A percentile compares a stretch with the other conserved stretches of the same genome.
These are phyloP conservation scores for Fomitopsis schrenkii DNA, from an alignment of 1,284 basidiomycete genomes.

Conservation along the genomic window DNA sequence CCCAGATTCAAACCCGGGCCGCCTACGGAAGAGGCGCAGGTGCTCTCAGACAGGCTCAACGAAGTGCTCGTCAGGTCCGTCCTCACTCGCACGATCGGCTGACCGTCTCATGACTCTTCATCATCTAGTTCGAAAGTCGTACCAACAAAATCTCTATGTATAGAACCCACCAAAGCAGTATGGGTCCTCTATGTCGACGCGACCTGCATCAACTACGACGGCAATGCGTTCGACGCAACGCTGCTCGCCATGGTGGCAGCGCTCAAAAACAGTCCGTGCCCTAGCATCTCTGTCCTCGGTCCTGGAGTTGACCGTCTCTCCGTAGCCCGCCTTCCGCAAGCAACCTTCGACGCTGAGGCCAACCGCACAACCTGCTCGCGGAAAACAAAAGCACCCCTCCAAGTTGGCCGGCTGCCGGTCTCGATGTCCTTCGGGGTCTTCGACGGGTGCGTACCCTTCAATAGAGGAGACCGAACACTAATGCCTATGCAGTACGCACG, in stretches of 20 bases:
- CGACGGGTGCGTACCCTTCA: constrained; percentile 50
- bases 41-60: constrained; percentile 78
- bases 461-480: background rate
- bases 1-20: constrained; percentile 94
- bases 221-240: constrained; percentile 90
- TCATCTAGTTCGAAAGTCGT: constrained; percentile 63
- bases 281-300: background rate
- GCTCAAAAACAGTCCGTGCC: constrained; percentile 71
- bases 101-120: background rate
- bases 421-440: constrained; percentile 81
- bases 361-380: constrained; percentile 66
- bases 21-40: constrained; percentile 88
- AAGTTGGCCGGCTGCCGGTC: constrained; percentile 49
- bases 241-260: constrained; percentile 87
- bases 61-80: constrained; percentile 68
- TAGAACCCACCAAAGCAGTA: constrained; percentile 74
- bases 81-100: background rate
- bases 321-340: constrained; percentile 71
- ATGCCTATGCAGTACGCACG: constrained; percentile 42
- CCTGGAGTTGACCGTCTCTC: background rate
- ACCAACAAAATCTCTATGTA: constrained; percentile 68
- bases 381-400: constrained; percentile 42
- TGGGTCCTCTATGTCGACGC: constrained; percentile 95
- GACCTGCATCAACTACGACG: constrained; percentile 95
- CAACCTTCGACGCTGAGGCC: constrained; percentile 68